Evolutionary conservation across 805 yeast species (phyloP).

Genomic region (Yarrowia sp.): DNA sequence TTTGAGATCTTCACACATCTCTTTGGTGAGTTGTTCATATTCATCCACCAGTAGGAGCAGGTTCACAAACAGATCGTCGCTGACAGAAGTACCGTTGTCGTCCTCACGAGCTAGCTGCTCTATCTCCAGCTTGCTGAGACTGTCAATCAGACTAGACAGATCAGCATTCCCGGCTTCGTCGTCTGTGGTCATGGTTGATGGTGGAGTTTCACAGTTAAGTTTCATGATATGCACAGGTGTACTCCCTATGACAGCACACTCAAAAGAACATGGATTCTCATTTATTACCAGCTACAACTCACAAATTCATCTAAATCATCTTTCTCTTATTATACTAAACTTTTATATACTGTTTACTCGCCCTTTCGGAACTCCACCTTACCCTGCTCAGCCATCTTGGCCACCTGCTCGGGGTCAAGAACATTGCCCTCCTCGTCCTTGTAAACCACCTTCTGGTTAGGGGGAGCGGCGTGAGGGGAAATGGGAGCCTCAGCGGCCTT

Average conservation of each 20-base stretch:
- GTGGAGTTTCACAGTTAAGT: neutral
- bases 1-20: conserved; percentile 19
- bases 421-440: conserved; percentile 53
- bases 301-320: neutral
- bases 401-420: conserved; percentile 45
- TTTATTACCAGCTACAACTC: too few relatives aligned
- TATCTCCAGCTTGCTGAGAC: conserved; percentile 12
- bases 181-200: conserved; percentile 11
- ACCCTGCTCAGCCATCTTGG: conserved; percentile 40
- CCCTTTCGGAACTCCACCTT: conserved; percentile 40
- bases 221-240: neutral
- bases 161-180: neutral
- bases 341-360: conserved; percentile 22
- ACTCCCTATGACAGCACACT: too few relatives aligned
- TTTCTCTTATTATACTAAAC: conserved; percentile 30
- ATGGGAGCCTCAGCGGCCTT: conserved; percentile 25
- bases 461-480: conserved; percentile 35
- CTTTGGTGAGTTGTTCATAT: neutral
- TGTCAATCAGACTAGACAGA: conserved; percentile 1
- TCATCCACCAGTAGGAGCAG: conserved; percentile 22
- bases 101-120: conserved; percentile 1
- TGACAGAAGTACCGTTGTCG: neutral
- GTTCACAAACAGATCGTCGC: conserved; percentile 16
- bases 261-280: too few relatives aligned
- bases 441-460: conserved; percentile 46